Conservation (phyloP, 1,284 basidiomycete species). For the Thecaphora thlaspeos region DNA sequence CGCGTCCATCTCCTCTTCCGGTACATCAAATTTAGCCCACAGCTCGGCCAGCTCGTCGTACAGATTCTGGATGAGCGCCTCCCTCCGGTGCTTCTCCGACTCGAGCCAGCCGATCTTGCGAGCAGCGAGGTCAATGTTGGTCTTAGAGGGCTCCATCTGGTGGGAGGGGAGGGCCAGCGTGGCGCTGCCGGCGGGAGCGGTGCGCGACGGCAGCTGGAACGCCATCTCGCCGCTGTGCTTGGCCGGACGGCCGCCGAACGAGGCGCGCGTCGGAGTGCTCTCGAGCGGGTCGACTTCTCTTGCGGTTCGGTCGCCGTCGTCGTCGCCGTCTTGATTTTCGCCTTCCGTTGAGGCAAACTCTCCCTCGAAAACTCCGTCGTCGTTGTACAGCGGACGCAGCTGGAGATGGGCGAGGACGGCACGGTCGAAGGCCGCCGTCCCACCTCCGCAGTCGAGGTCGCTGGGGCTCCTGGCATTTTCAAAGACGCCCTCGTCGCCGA, state of each 20-base stretch:
- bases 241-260: slow-evolving; percentile 21
- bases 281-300: slow-evolving; percentile 22
- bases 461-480: slow-evolving; percentile 7
- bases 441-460: slow-evolving; percentile 21
- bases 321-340: slow-evolving; percentile 3
- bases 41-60: slow-evolving; percentile 55
- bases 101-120: slow-evolving; percentile 35
- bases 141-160: slow-evolving; percentile 29
- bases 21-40: slow-evolving; percentile 55
- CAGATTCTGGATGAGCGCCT: slow-evolving; percentile 48
- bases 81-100: slow-evolving; percentile 44
- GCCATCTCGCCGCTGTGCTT: slow-evolving; percentile 19
- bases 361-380: slow-evolving; percentile 30
- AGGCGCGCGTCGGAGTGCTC: slow-evolving; percentile 30
- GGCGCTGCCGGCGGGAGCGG: slow-evolving; percentile 8
- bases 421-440: slow-evolving; percentile 30
- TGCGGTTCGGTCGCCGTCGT: neutral
- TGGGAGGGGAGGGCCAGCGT: slow-evolving; percentile 16
- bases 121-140: slow-evolving; percentile 21
- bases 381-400: slow-evolving; percentile 31
- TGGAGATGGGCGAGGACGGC: slow-evolving; percentile 42
- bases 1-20: slow-evolving; percentile 53
- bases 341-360: slow-evolving; percentile 33
- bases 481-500: slow-evolving; percentile 27
- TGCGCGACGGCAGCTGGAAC: slow-evolving; percentile 14